Evolutionary conservation across 1,284 basidiomycete genomes (phyloP).

Genomic region (Fereydounia khargensis): DNA sequence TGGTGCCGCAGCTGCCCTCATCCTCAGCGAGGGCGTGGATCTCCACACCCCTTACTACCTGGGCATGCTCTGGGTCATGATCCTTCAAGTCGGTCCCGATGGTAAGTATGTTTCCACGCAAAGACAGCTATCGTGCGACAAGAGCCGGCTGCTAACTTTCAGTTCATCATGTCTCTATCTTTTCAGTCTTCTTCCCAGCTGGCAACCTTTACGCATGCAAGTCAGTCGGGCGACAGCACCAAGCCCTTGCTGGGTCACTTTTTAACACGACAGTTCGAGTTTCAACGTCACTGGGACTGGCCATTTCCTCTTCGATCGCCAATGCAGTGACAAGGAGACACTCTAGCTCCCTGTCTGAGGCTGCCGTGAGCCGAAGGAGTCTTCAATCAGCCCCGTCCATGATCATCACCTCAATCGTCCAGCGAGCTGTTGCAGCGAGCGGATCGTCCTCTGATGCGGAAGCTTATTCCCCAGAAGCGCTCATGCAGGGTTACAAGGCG

Average conservation of each 20-base stretch:
- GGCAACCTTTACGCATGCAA: slow-evolving; percentile 35
- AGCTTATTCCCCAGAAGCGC: slow-evolving; percentile 5
- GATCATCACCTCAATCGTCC: slow-evolving; percentile 4
- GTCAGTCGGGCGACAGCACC: slow-evolving; percentile 29
- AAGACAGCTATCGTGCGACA: too few relatives aligned
- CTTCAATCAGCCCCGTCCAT: slow-evolving; percentile 7
- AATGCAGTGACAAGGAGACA: slow-evolving; percentile 24
- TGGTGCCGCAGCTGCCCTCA: slow-evolving; percentile 65
- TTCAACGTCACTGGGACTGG: slow-evolving; percentile 47
- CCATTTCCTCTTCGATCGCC: slow-evolving; percentile 40
- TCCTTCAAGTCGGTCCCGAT: slow-evolving; percentile 59
- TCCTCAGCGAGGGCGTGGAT: slow-evolving; percentile 70
- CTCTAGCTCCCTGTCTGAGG: neutral
- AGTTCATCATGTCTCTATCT: neutral
- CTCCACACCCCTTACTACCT: slow-evolving; percentile 71
- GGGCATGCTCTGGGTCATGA: slow-evolving; percentile 74
- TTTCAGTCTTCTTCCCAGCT: slow-evolving; percentile 29
- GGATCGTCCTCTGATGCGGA: neutral
- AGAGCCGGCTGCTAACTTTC: neutral
- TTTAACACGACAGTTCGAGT: slow-evolving; percentile 48
- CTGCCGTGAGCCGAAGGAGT: slow-evolving; percentile 3
- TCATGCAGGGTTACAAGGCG: slow-evolving; percentile 39
- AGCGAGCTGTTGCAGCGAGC: slow-evolving; percentile 3
- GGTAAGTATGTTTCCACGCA: neutral
- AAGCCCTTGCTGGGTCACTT: slow-evolving; percentile 44